Evolutionary conservation across 257 asterid genomes (phyloP).

Genomic region (Knoxia roxburghii): DNA sequence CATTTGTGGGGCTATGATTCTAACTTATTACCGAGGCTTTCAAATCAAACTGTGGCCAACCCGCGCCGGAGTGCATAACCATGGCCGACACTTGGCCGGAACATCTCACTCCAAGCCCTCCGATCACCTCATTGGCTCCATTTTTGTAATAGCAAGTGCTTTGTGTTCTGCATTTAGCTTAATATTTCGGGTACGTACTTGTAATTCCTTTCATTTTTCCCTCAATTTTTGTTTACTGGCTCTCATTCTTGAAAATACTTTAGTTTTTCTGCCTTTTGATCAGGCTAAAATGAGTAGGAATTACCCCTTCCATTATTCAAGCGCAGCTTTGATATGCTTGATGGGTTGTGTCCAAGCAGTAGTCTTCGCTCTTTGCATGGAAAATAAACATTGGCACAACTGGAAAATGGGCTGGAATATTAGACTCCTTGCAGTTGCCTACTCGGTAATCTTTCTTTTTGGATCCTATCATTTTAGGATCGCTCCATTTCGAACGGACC

Average conservation of each 20-base stretch:
- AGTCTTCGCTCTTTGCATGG: conserved; percentile 43
- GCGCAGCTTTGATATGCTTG: conserved; percentile 53
- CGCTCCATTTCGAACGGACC: not conserved
- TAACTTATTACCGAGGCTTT: conserved; percentile 53
- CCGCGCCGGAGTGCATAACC: conserved; percentile 14
- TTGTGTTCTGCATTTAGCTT: conserved; percentile 34
- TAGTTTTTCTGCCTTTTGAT: not conserved
- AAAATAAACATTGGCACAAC: conserved; percentile 36
- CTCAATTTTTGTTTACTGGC: too few species aligned
- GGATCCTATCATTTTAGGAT: not conserved
- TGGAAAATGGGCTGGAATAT: conserved; percentile 76
- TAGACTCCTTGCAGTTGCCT: conserved; percentile 43
- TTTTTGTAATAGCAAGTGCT: conserved; percentile 36
- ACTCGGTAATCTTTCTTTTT: conserved; percentile 28
- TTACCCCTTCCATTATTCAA: conserved; percentile 67
- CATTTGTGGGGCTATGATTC: conserved; percentile 68
- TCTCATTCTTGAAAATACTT: too few species aligned
- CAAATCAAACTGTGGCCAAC: conserved; percentile 40
- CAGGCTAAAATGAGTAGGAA: conserved; percentile 51
- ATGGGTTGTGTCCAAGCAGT: conserved; percentile 58
- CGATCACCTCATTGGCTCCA: conserved; percentile 38
- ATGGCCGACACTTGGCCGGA: not conserved
- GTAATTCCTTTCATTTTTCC: too few species aligned
- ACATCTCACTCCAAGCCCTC: conserved; percentile 14
- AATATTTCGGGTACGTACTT: conserved; percentile 49